Evolutionary conservation across 1,139 yeast species (phyloP), one percentile per base, ranked within the genome.

Genomic region (Candida sanyaensis): DNA sequence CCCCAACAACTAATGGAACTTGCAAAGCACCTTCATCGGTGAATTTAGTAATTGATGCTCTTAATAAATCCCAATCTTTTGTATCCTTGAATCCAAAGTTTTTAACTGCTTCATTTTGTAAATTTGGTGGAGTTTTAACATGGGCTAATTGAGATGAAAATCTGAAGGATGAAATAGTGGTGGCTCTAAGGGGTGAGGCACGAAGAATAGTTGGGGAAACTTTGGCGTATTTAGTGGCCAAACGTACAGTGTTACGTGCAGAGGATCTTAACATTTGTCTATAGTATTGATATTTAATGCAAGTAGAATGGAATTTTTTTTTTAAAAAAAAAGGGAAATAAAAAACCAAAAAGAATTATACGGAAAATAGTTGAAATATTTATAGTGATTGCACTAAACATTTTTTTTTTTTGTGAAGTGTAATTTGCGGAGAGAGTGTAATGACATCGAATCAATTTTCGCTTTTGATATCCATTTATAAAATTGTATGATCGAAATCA

Each of bases 1-100:
- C 98, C 98, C 87, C 86, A 58, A 93, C 88, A 26, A 92, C 93
- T 49, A 93, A 69, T 2, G 99, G 99, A 46, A 93, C 83, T 42
- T 84, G 84, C 52, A 84, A 64, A 1, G 86, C 77, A 1, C 81
- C 79, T 29, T 77, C 71, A 56, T 80, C 85, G 11, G 83, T 71
- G 61, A 83, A 80, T 56, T 81, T 81, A 57, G 84, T 71, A 47
- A 93, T 66, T 34, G 97, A 89, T 4, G 83, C 85, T 53, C 89
- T 77, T 55, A 93, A 77, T 48, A 84, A 74, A 58, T 81, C 89
- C 85, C 97, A 88, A 60, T 91, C 97, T 41, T 79, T 70, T 26
- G 83, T 78, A 54, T 89, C 83, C 9, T 65, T 71, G 45, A 81
- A 71, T 0, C 74, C 66, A 61, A 87, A 87, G 7, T 76, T 68